Evolutionary conservation across 495 filamentous ascomycete genomes (phyloP), one percentile per base, ranked within the genome.

Genomic region (Penicillium atrosanguineum): DNA sequence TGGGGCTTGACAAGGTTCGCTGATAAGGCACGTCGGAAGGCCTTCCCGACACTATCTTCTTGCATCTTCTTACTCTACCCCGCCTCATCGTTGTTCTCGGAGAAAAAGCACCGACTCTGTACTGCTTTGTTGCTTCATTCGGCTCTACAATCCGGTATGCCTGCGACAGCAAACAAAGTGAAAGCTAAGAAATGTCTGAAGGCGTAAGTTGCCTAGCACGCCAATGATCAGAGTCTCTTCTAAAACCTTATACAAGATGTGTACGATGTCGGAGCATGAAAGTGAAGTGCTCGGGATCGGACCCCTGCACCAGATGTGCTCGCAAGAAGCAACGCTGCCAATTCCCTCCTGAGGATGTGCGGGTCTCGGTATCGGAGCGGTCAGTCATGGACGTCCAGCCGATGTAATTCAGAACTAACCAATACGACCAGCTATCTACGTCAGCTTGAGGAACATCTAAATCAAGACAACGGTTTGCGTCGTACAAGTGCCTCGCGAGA

Each of bases 181-280:
- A 67, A 59, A 29, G 9, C 48, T 0, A 67, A 67, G 43, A 67
- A 67, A 37, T 67, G 63, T 26, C 57, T 57, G 46, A 59, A 37
- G 48, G 63, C 63, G 63, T 64, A 26, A 59, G 63, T 65, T 20
- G 31, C 28, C 2, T 11, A 6, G 5, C 26, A 40, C 15, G 16
- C 15, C 18, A 6, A 18, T 21, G 18, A 23, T 42, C 3, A 34
- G 28, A 50, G 19, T 18, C 28, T 18, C 15, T 20, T 19, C 48
- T 36, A 50, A 50, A 6, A 15, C 47, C 31, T 37, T 16, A 16
- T 40, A 19, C 20, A 37, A 70, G 69, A 29, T 70, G 69, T 52
- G 51, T 56, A 52, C 62, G 69, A 62, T 73, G 70, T 61, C 69
- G 70, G 37, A 59, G 62, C 8, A 70, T 71, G 67, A 73, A 73